A percentile compares a stretch with the other conserved stretches of the same genome.
Evolutionary conservation across 2,329 filamentous ascomycete genomes (phyloP).

Genomic region (Cladosporium sp.): DNA sequence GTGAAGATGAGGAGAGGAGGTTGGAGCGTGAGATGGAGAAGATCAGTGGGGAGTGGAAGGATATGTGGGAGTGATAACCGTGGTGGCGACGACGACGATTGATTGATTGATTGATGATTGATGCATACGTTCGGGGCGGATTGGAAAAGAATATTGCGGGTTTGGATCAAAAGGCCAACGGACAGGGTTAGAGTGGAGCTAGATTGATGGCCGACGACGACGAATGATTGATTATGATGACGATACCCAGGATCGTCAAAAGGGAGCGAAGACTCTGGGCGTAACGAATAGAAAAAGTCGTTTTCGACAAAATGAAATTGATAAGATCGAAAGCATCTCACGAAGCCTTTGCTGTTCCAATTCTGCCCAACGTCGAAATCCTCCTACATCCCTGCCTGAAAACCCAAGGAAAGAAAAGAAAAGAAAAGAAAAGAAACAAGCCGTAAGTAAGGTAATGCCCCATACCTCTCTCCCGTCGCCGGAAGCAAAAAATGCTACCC

Average conservation of each 20-base stretch:
- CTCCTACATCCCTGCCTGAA: no score
- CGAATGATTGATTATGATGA: neutral
- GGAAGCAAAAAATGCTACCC: neutral
- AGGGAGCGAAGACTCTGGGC: no score
- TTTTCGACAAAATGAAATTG: no score
- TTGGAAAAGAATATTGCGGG: neutral
- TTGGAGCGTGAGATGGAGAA: constrained; percentile 56
- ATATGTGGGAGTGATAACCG: constrained; percentile 48
- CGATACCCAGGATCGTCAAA: neutral
- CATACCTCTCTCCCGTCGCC: no score
- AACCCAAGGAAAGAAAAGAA: no score
- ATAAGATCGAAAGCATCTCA: no score
- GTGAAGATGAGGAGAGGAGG: constrained; percentile 56
- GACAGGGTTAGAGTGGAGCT: neutral
- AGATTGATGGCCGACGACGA: neutral
- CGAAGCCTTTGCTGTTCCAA: no score
- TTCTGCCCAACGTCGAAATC: no score
- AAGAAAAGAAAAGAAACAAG: no score
- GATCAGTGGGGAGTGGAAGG: constrained; percentile 54
- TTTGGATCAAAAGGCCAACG: neutral
- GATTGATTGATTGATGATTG: neutral
- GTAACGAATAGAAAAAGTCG: neutral
- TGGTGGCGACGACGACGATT: neutral
- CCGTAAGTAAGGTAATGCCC: no score
- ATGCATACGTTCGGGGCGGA: neutral